Evolutionary conservation across 257 asterid species (phyloP), one percentile per base, ranked within the genome.

Genomic region (Solanum paucissectum): DNA sequence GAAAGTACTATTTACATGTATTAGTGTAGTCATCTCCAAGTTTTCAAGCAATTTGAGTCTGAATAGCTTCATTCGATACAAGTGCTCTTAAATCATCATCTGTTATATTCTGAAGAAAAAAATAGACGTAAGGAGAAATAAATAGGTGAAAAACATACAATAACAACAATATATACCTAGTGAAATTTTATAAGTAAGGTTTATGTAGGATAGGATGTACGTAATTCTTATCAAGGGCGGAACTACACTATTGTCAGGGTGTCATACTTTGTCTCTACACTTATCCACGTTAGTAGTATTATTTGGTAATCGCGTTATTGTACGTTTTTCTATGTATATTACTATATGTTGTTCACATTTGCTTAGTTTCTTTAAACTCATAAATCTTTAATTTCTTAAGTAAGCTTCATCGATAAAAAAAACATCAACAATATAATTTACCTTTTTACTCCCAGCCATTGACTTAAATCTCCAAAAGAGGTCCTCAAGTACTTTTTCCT

Each of bases 401-500:
- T 55, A 55, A 55, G 7, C n/a, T 20, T 18, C 11, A 55, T 55
- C 2, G 10, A 55, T 55, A n/a, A 52, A 5, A 18, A 66, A 66
- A 11, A 12, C 32, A 25, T 25, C 44, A 72, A 72, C 21, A 71
- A 32, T 25, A 87, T 7, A 5, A 64, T 27, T 87, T 87, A 96
- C 98, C 98, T 96, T 95, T 92, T 96, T 95, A 86, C 90, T 95
- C 90, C 94, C 98, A 27, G 98, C 99, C 14, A 95, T 94, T 86
- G 90, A 91, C 92, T 96, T 96, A 92, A 94, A 96, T 82, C 98
- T 98, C 89, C 93, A 27, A 88, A 96, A 96, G 69, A 96, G 98
- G 92, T 92, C 98, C 76, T 95, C 98, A 87, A 96, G 95, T 89
- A 93, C 94, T 90, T 95, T 92, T 42, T 95, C 98, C 86, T 94